A percentile compares a stretch with the other conserved stretches of the same genome.
Evolutionary conservation across 176 grass and related monocot genomes (phyloP).

Genomic region (Saccharum officinarum): DNA sequence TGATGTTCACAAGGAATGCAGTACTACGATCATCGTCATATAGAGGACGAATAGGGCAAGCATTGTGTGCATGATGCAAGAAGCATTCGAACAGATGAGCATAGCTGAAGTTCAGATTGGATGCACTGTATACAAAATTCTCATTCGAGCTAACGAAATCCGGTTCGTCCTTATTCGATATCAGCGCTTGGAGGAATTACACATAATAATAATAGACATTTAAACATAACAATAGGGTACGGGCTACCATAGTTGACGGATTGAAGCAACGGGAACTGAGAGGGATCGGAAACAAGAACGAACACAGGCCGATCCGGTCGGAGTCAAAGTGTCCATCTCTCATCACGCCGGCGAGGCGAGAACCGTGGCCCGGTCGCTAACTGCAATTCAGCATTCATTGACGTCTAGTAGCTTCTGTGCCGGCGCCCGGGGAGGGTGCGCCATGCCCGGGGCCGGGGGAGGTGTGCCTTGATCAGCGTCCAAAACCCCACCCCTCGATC

Average conservation of each 20-base stretch:
- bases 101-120: slow-evolving; percentile 18
- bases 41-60: neutral
- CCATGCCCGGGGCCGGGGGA: neutral
- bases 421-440: slow-evolving; percentile 18
- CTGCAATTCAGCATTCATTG: slow-evolving; percentile 37
- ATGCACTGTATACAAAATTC: slow-evolving; percentile 47
- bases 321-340: slow-evolving; percentile 26
- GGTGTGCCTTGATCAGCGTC: slow-evolving; percentile 23
- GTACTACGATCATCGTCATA: neutral
- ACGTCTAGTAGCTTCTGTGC: slow-evolving; percentile 33
- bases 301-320: slow-evolving; percentile 32
- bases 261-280: neutral
- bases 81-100: neutral
- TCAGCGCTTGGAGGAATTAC: slow-evolving; percentile 52
- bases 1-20: neutral
- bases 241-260: slow-evolving; percentile 9
- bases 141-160: slow-evolving; percentile 39
- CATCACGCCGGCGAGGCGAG: slow-evolving; percentile 41
- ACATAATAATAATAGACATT: slow-evolving; percentile 59
- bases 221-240: slow-evolving; percentile 42
- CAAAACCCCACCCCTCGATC: slow-evolving; percentile 22
- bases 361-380: slow-evolving; percentile 25
- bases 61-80: neutral
- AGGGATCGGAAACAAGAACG: slow-evolving; percentile 25
- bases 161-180: slow-evolving; percentile 53